Percentiles rank a stretch among this genome's conserved stretches.
phyloP scores from a whole-genome alignment of 75 land plant genomes.

The Isoetes taiwanensis region DNA sequence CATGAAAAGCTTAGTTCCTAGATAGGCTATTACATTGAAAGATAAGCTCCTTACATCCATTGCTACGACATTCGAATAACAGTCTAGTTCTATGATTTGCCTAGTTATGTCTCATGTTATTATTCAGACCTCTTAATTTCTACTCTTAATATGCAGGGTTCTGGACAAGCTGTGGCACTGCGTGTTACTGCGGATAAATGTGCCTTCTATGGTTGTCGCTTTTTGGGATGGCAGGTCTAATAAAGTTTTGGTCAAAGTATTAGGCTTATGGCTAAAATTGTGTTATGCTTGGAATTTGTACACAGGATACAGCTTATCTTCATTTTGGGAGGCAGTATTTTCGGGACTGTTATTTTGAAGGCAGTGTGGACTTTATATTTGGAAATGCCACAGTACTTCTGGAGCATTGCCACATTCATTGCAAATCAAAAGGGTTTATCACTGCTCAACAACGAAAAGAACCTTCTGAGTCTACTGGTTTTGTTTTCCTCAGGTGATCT shows the following conservation, averaged over 20 bases:
- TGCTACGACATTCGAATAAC: too few species aligned
- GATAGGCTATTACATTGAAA: too few species aligned
- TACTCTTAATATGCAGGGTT: constrained; percentile 37
- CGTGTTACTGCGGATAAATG: constrained; percentile 87
- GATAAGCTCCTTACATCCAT: too few species aligned
- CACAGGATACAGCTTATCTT: constrained; percentile 82
- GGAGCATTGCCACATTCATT: constrained; percentile 92
- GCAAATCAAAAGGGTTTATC: constrained; percentile 79
- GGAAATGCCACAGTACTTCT: constrained; percentile 86
- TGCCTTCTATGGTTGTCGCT: constrained; percentile 83
- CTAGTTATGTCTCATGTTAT: neutral
- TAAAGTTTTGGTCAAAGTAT: too few species aligned
- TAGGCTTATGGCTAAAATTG: too few species aligned
- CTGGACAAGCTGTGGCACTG: constrained; percentile 94
- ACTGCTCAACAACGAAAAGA: constrained; percentile 80
- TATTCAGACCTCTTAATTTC: neutral
- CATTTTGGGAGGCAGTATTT: constrained; percentile 83
- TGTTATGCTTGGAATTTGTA: neutral
- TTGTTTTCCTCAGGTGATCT: constrained; percentile 71
- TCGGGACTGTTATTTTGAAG: constrained; percentile 91
- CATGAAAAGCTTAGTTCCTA: too few species aligned
- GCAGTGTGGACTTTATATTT: constrained; percentile 95
- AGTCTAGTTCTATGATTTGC: neutral
- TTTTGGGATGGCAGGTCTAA: constrained; percentile 85
- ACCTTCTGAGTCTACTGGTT: constrained; percentile 75